Base-by-base conservation (phyloP, 192 early-diverging fungal genomes). In the Anaeromyces robustus region DNA sequence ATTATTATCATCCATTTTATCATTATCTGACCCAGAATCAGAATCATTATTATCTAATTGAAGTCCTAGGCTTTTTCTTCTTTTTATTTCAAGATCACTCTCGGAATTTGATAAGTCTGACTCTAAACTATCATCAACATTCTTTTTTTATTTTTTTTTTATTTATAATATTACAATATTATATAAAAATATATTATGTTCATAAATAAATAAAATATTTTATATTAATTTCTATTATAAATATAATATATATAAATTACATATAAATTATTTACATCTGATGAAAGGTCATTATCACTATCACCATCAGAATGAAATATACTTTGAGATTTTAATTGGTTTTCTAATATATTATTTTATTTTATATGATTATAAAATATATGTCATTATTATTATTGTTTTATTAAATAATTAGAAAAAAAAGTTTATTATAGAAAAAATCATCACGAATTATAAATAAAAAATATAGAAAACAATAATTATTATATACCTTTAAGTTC, bases 401-500 rank as follows among this genome's bases (percentile, higher is more conserved):
- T n/a, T n/a, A n/a, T n/a, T n/a, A n/a, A n/a, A n/a, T n/a, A n/a
- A n/a, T n/a, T n/a, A n/a, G n/a, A n/a, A n/a, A n/a, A n/a, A n/a
- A n/a, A n/a, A n/a, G n/a, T n/a, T n/a, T n/a, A n/a, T n/a, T n/a
- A n/a, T n/a, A n/a, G n/a, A n/a, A n/a, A n/a, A n/a, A n/a, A n/a
- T n/a, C n/a, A n/a, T n/a, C n/a, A n/a, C n/a, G n/a, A n/a, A n/a
- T n/a, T n/a, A n/a, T n/a, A n/a, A n/a, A n/a, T n/a, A n/a, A n/a
- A n/a, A n/a, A n/a, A 77, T 30, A 29, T 11, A 18, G 14, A 17
- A 41, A 30, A 26, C 68, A 79, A 79, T 80, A 29, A 77, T 32
- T 22, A 68, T 79, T 77, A 77, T 52, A 17, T 52, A 77, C 17
- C 79, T 79, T 79, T 80, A 43, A 22, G 79, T 34, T 89, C 86